Conservation (phyloP, 495 filamentous ascomycete species). For the Rusavskia elegans region DNA sequence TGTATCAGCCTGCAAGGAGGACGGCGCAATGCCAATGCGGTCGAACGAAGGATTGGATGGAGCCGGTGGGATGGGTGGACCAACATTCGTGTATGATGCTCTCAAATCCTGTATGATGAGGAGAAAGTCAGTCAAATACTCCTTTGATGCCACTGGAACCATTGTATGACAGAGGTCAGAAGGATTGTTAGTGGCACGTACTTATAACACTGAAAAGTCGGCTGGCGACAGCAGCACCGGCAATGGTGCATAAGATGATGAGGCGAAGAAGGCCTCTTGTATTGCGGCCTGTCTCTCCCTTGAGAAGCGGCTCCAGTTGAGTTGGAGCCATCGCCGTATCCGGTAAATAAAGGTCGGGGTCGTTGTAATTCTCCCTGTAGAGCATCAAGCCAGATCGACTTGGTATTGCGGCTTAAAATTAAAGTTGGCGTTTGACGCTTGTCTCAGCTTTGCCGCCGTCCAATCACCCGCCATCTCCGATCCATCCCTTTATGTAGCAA, state of each 20-base stretch:
- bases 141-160: background rate
- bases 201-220: slow-evolving; percentile 96
- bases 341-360: background rate
- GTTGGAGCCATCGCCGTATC: slow-evolving; percentile 28
- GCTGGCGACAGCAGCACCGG: slow-evolving; percentile 81
- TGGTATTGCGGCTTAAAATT: background rate
- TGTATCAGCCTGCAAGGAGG: slow-evolving; percentile 3
- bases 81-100: slow-evolving; percentile 99
- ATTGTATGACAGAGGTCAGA: background rate
- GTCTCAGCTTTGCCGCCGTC: too few relatives aligned
- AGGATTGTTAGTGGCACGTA: slow-evolving; percentile 31
- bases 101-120: slow-evolving; percentile 58
- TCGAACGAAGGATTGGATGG: background rate
- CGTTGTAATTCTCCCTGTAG: too few relatives aligned
- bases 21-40: too few relatives aligned
- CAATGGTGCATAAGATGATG: slow-evolving; percentile 84
- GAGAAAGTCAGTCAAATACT: background rate
- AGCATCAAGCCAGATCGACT: background rate
- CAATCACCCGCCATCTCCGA: too few relatives aligned
- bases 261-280: slow-evolving; percentile 77
- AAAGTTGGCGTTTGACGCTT: background rate
- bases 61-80: slow-evolving; percentile 20
- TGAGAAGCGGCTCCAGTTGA: slow-evolving; percentile 40
- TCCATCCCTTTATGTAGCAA: too few relatives aligned
- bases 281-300: slow-evolving; percentile 53